Percentiles rank a stretch among this genome's conserved stretches.
Conservation (phyloP, 192 early-diverging fungal species). For the Entomortierella lignicola region DNA sequence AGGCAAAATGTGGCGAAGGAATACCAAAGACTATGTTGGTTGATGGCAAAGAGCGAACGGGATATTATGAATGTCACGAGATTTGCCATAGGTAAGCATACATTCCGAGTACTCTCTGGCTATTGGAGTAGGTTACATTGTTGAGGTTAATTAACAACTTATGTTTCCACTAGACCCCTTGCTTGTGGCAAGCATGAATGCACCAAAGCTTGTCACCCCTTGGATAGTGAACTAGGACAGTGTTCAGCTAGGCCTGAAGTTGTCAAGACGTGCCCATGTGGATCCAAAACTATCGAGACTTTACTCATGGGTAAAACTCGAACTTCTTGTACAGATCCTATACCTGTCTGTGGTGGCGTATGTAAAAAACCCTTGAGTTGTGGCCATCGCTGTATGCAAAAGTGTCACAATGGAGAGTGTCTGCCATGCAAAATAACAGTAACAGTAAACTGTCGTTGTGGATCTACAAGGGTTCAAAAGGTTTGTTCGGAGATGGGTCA, state of each 20-base stretch:
- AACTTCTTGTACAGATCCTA: conserved; percentile 62
- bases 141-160: no score
- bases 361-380: conserved; percentile 72
- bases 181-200: conserved; percentile 67
- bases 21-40: conserved; percentile 38
- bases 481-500: conserved; percentile 59
- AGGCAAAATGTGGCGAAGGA: conserved; percentile 70
- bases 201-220: conserved; percentile 64
- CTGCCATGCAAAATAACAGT: conserved; percentile 66
- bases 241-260: conserved; percentile 66
- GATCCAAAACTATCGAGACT: conserved; percentile 49
- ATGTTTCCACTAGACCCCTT: conserved; percentile 44
- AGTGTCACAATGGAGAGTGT: conserved; percentile 75
- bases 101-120: neutral
- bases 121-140: no score
- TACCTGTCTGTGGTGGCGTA: conserved; percentile 70
- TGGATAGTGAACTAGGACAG: conserved; percentile 37
- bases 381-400: conserved; percentile 67
- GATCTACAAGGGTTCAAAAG: conserved; percentile 57
- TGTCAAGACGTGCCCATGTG: conserved; percentile 65
- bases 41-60: conserved; percentile 52
- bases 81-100: conserved; percentile 58
- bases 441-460: conserved; percentile 72
- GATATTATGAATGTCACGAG: conserved; percentile 65
- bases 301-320: conserved; percentile 43